Conservation (phyloP, 2,329 filamentous ascomycete species). For the Dissoconium aciculare region DNA sequence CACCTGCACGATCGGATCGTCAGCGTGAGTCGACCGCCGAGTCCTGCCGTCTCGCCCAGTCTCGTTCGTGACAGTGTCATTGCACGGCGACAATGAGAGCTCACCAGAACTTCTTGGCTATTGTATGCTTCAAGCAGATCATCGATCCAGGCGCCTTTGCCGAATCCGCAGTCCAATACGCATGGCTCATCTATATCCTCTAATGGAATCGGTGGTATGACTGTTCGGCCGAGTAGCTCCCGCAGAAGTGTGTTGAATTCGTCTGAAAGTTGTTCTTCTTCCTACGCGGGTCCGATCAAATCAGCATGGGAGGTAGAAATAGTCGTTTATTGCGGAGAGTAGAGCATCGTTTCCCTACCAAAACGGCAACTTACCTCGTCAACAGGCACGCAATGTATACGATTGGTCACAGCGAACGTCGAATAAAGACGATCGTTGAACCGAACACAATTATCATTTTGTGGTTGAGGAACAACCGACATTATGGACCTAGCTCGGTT, state of each 20-base stretch:
- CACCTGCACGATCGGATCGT: constrained; percentile 12
- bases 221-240: constrained; percentile 13
- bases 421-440: constrained; percentile 16
- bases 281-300: constrained; percentile 8
- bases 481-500: too few relatives aligned
- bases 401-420: constrained; percentile 15
- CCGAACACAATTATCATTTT: constrained; percentile 11
- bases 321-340: too few relatives aligned
- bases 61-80: not conserved
- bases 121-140: constrained; percentile 23
- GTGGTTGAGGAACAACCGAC: constrained; percentile 13
- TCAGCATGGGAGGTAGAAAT: not conserved
- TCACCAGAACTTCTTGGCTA: constrained; percentile 8
- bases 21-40: constrained; percentile 1
- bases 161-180: constrained; percentile 23
- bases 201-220: constrained; percentile 14
- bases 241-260: constrained; percentile 18
- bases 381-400: constrained; percentile 21
- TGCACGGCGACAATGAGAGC: too few relatives aligned
- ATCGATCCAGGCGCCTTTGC: constrained; percentile 22
- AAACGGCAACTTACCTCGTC: constrained; percentile 24
- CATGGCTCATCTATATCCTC: constrained; percentile 12
- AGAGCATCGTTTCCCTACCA: too few relatives aligned
- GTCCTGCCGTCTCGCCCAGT: not conserved
- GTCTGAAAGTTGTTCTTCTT: constrained; percentile 19